Percentiles rank a stretch among this genome's conserved stretches.
phyloP scores from a whole-genome alignment of 2,329 filamentous ascomycete genomes.

The Colletotrichum magnum region DNA sequence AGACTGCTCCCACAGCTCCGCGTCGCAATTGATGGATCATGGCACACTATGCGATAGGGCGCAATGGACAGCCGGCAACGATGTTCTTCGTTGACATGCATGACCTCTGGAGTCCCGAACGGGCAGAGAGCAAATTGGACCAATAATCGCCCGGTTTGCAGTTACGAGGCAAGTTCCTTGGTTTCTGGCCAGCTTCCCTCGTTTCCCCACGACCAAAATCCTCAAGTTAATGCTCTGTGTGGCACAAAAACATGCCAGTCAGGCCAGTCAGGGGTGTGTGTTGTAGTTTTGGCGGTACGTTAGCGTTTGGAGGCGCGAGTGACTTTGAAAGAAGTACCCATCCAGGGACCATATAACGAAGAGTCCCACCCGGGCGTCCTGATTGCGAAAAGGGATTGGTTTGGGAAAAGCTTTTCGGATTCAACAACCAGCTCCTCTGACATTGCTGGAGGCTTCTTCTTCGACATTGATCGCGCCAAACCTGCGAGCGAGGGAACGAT shows the following conservation, averaged over 20 bases:
- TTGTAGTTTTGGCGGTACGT: conserved; percentile 6
- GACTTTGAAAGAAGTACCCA: conserved; percentile 29
- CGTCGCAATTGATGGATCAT: background rate
- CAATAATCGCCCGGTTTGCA: conserved; percentile 34
- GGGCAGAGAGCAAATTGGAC: conserved; percentile 29
- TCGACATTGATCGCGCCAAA: background rate
- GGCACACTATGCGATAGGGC: conserved; percentile 22
- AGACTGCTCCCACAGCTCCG: conserved; percentile 4
- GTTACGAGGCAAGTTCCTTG: conserved; percentile 29
- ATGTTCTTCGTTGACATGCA: conserved; percentile 16
- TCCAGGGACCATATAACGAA: conserved; percentile 25
- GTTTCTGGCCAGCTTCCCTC: conserved; percentile 24
- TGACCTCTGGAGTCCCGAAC: conserved; percentile 7
- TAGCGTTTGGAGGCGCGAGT: conserved; percentile 23
- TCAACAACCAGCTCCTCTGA: conserved; percentile 1
- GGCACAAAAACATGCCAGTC: conserved; percentile 17
- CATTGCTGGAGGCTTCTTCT: background rate
- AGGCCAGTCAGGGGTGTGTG: conserved; percentile 16
- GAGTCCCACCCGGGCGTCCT: conserved; percentile 29
- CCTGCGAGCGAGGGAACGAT: background rate
- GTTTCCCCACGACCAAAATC: conserved; percentile 22
- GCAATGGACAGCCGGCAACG: conserved; percentile 27
- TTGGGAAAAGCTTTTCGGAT: conserved; percentile 31
- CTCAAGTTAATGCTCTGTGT: conserved; percentile 32
- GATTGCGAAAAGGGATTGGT: background rate